These are phyloP conservation scores for Talaromyces sp. DNA, from an alignment of 2,329 filamentous ascomycete species.

Conservation along the genomic window DNA sequence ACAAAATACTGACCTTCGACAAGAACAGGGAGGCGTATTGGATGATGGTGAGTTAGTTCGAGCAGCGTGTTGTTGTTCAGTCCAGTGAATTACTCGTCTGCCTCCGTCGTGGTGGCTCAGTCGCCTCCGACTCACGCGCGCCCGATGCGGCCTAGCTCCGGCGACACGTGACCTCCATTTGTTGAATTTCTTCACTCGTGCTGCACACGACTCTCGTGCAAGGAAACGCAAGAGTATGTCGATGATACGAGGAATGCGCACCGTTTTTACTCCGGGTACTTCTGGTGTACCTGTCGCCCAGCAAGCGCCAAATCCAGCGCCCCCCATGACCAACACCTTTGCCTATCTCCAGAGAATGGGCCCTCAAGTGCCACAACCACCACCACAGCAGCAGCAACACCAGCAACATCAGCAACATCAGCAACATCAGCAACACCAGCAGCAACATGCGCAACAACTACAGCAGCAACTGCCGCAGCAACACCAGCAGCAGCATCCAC, in stretches of 20 bases:
- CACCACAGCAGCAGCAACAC: no score
- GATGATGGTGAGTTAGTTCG: neutral
- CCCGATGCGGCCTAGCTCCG: slow-evolving; percentile 1
- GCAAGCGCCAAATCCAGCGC: neutral
- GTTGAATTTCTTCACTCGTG: slow-evolving; percentile 3
- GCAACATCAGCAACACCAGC: no score
- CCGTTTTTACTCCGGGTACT: neutral
- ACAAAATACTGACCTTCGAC: neutral
- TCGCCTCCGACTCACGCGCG: neutral
- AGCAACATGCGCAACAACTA: no score
- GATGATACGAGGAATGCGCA: slow-evolving; percentile 7
- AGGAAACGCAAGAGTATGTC: slow-evolving; percentile 6
- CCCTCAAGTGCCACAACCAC: neutral
- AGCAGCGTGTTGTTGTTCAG: neutral
- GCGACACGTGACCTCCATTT: slow-evolving; percentile 2
- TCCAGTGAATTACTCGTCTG: neutral
- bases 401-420: no score
- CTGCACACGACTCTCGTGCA: neutral
- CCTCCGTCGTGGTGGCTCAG: neutral
- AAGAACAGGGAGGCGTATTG: neutral
- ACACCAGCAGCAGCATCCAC: no score
- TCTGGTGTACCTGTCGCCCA: slow-evolving; percentile 1
- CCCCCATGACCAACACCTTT: slow-evolving; percentile 5
- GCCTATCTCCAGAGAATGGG: slow-evolving; percentile 6
- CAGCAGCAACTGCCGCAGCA: no score